Conservation (phyloP, 345 rosid genomes). For the Aquilaria sinensis region DNA sequence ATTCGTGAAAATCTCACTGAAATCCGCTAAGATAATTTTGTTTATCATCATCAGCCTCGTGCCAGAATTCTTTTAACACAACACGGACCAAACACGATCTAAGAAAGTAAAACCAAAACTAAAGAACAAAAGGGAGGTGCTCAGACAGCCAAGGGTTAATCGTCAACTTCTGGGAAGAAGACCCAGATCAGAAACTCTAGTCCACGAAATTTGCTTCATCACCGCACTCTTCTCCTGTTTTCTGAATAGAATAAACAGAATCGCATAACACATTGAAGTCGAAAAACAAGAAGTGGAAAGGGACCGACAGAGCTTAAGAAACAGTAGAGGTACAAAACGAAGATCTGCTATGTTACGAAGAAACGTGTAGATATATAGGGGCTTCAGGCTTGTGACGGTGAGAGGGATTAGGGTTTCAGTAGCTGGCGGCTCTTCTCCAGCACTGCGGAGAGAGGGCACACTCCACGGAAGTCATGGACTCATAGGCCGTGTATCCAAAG, state of each 20-base stretch:
- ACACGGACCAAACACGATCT: no score
- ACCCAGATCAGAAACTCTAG: constrained; percentile 99
- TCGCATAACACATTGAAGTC: not conserved
- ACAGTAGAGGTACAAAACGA: no score
- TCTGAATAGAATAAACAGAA: not conserved
- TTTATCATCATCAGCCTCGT: constrained; percentile 76
- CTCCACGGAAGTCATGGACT: no score
- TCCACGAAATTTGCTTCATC: constrained; percentile 83
- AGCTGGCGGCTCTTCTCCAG: no score
- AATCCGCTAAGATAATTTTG: constrained; percentile 90
- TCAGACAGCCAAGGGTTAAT: constrained; percentile 99
- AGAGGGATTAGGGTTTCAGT: no score
- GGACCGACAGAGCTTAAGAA: no score
- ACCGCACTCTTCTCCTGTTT: constrained; percentile 26
- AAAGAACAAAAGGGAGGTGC: constrained; percentile 22
- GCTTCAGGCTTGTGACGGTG: no score
- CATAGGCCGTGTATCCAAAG: no score
- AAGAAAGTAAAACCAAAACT: not conserved
- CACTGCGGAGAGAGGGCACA: no score
- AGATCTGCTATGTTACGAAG: no score
- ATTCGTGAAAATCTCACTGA: constrained; percentile 67
- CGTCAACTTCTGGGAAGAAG: constrained; percentile 59
- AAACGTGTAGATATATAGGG: no score
- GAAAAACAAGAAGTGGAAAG: not conserved
- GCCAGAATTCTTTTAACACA: not conserved